Base-by-base conservation (phyloP, 176 grass and related monocot species). In the Secale cereale region DNA sequence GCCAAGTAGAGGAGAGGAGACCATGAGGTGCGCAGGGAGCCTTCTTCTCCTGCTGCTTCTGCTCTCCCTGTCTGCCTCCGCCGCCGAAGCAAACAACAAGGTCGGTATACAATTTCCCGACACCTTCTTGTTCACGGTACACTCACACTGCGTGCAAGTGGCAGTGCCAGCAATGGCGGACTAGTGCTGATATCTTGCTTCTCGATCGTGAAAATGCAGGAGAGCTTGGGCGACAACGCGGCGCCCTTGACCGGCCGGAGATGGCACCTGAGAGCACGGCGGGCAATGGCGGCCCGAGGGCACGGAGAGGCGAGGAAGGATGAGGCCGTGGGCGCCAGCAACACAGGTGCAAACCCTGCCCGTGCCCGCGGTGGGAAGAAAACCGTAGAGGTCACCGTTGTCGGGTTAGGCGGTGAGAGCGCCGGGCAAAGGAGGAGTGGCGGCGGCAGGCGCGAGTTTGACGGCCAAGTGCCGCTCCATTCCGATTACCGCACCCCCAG, bases 401-500 rank as follows among this genome's bases (percentile, higher is more conserved):
- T 84, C 48, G 88, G 37, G 72, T 77, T 73, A 71, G 78, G 78
- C 27, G 76, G 81, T 39, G 35, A 30, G 31, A 19, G 35, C 2
- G 64, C 74, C 57, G 87, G 52, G 19, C 41, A 3, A n/a, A 56
- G 6, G 36, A 39, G 85, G 31, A 75, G 74, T 78, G 50, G 85
- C 46, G 79, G 78, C 81, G 50, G 74, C 76, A 79, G 75, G 79
- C 19, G 59, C 70, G 64, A 75, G n/a, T 87, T 79, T 54, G 83
- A 71, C 65, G 81, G 78, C 68, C 86, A 88, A 56, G 78, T 86
- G 75, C 90, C 90, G 69, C 35, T 92, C 83, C 59, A n/a, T 66
- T 86, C 88, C 28, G 94, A 99, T 86, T 96, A 96, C 81, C 65
- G 15, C 67, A 25, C 2, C 30, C 91, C 94, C 20, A 96, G 29